A percentile compares a stretch with the other conserved stretches of the same genome.
Evolutionary conservation across 352 stramenopile species (phyloP).

Genomic region (Globisporangium cederbergense): DNA sequence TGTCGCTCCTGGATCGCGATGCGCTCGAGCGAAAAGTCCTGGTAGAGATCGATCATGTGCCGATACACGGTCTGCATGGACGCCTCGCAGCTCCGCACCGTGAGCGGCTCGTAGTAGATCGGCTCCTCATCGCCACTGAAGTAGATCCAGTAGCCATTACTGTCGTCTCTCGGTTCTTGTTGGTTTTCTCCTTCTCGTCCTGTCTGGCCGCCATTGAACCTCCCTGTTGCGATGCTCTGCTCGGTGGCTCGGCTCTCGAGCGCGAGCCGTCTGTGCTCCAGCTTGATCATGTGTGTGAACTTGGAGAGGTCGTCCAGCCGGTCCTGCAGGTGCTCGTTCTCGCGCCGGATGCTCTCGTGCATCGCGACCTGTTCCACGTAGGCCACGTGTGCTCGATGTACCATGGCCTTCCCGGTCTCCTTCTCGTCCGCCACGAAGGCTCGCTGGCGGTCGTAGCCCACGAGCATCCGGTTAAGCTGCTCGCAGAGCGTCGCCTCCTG

Average conservation of each 20-base stretch:
- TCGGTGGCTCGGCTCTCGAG: neutral
- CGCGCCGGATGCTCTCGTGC: conserved; percentile 30
- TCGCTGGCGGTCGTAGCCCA: conserved; percentile 11
- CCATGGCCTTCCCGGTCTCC: neutral
- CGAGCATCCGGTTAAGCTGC: conserved; percentile 26
- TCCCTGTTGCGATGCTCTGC: neutral
- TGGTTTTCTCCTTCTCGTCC: neutral
- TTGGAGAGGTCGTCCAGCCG: conserved; percentile 33
- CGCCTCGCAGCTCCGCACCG: conserved; percentile 25
- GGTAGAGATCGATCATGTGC: conserved; percentile 32
- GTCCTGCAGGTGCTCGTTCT: conserved; percentile 34
- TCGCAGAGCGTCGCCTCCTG: conserved; percentile 23
- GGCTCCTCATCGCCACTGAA: conserved; percentile 32
- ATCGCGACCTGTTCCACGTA: conserved; percentile 27
- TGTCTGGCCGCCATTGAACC: neutral
- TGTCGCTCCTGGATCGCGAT: conserved; percentile 28
- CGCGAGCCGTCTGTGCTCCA: conserved; percentile 7
- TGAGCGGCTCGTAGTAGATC: conserved; percentile 35
- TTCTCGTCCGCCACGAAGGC: neutral
- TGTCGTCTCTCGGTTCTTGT: neutral
- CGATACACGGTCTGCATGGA: conserved; percentile 29
- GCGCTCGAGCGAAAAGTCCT: conserved; percentile 28
- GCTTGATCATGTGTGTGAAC: conserved; percentile 26
- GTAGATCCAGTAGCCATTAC: conserved; percentile 28
- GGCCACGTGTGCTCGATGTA: conserved; percentile 20